phyloP scores from a whole-genome alignment of 108 stramenopile genomes.

The Cylindrotheca closterium region DNA sequence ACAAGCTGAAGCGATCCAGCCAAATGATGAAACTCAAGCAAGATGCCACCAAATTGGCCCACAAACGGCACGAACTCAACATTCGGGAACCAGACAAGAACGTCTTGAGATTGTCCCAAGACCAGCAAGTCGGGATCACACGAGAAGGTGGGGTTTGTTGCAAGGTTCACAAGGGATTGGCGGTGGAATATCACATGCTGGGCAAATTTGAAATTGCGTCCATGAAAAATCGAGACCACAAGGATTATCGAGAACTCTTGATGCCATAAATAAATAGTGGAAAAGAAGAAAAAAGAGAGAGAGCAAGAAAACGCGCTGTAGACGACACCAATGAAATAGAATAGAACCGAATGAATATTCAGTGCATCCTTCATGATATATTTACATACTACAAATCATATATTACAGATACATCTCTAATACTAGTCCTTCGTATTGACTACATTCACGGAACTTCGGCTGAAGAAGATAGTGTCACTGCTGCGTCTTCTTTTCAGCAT shows the following conservation, averaged over 20 bases:
- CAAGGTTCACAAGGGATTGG: constrained; percentile 61
- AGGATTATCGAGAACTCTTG: constrained; percentile 24
- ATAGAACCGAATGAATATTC: too few species aligned
- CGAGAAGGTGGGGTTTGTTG: constrained; percentile 80
- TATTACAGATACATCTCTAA: too few species aligned
- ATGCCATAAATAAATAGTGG: constrained; percentile 2
- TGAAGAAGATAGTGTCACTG: too few species aligned
- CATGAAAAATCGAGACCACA: constrained; percentile 40
- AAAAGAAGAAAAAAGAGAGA: not conserved
- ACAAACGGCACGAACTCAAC: constrained; percentile 45
- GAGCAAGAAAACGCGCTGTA: too few species aligned
- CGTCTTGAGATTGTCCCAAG: constrained; percentile 49
- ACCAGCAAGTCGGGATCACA: constrained; percentile 66
- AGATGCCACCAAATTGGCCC: constrained; percentile 36
- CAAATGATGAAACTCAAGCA: constrained; percentile 34
- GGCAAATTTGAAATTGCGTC: constrained; percentile 71
- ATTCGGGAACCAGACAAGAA: constrained; percentile 60
- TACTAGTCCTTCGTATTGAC: too few species aligned
- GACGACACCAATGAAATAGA: too few species aligned
- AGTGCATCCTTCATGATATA: too few species aligned
- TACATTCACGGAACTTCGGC: too few species aligned
- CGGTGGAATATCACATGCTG: constrained; percentile 75
- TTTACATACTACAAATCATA: too few species aligned
- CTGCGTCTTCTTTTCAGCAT: too few species aligned
- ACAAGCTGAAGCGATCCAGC: constrained; percentile 28